phyloP scores from a whole-genome alignment of 768 basidiomycete species.

The Pisolithus orientalis region DNA sequence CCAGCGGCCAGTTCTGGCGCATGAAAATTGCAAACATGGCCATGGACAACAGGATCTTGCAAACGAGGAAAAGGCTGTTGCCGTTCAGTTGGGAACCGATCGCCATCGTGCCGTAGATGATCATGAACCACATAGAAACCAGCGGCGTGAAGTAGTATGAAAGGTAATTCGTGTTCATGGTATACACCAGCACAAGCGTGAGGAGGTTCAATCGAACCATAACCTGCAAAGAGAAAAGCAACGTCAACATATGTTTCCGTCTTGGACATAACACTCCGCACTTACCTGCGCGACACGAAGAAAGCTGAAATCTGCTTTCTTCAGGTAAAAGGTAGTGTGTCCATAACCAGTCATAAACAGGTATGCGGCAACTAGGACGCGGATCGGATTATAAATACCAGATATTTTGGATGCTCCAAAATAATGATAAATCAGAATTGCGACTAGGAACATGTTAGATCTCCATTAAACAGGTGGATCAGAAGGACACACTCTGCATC shows the following conservation, averaged over 20 bases:
- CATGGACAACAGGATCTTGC: conserved; percentile 66
- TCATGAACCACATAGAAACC: conserved; percentile 85
- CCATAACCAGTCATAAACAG: conserved; percentile 94
- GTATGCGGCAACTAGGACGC: conserved; percentile 83
- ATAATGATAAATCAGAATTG: conserved; percentile 91
- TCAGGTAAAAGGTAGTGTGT: conserved; percentile 82
- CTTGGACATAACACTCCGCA: not conserved
- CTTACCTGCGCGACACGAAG: conserved; percentile 65
- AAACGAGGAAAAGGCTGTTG: conserved; percentile 54
- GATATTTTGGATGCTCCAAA: conserved; percentile 83
- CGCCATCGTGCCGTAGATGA: conserved; percentile 78
- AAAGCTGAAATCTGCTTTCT: conserved; percentile 84
- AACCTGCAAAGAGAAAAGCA: conserved; percentile 36
- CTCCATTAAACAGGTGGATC: not conserved
- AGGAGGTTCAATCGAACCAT: conserved; percentile 80
- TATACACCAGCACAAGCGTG: conserved; percentile 76
- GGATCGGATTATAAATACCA: conserved; percentile 90
- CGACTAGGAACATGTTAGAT: conserved; percentile 42
- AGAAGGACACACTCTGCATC: conserved; percentile 76
- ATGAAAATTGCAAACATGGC: conserved; percentile 60
- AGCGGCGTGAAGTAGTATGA: conserved; percentile 89
- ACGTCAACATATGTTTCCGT: not conserved
- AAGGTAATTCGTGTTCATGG: conserved; percentile 89
- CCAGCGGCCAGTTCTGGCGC: conserved; percentile 54
- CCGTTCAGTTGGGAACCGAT: conserved; percentile 71